Evolutionary conservation across 495 filamentous ascomycete species (phyloP).

Genomic region (Lophium mytilinum): DNA sequence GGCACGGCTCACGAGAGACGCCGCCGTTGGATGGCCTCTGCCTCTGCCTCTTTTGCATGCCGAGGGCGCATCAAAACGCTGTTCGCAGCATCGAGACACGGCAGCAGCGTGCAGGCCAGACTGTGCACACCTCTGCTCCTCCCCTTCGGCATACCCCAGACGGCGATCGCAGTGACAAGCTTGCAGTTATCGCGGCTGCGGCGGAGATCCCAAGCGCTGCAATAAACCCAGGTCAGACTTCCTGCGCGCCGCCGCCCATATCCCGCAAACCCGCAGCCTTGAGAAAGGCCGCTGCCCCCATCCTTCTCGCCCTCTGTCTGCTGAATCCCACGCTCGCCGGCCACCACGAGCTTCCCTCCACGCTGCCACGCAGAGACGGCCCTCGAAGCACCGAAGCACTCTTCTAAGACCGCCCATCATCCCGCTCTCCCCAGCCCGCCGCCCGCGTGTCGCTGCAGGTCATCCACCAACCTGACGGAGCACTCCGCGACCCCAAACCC

Average conservation of each 20-base stretch:
- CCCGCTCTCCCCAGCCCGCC: constrained; percentile 11
- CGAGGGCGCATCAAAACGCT: not conserved
- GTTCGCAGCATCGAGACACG: too few species aligned
- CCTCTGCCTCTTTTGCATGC: not conserved
- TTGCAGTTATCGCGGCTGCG: constrained; percentile 16
- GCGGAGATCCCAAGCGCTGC: constrained; percentile 11
- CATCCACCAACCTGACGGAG: constrained; percentile 17
- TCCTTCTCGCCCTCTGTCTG: too few species aligned
- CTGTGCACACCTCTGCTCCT: too few species aligned
- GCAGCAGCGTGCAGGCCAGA: too few species aligned
- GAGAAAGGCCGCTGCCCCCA: not conserved
- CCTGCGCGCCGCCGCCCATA: not conserved
- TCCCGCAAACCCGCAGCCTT: not conserved
- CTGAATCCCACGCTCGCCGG: too few species aligned
- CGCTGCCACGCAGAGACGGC: not conserved
- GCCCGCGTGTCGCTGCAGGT: constrained; percentile 14
- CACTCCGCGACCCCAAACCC: constrained; percentile 10
- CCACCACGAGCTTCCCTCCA: not conserved
- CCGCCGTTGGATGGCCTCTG: too few species aligned
- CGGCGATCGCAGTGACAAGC: not conserved
- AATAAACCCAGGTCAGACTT: not conserved
- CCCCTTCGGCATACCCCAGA: too few species aligned
- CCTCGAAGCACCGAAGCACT: not conserved
- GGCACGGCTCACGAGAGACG: too few species aligned
- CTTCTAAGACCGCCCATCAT: not conserved